phyloP scores from a whole-genome alignment of 2,329 filamentous ascomycete species.

The Paecilomyces dactylethromorphus region DNA sequence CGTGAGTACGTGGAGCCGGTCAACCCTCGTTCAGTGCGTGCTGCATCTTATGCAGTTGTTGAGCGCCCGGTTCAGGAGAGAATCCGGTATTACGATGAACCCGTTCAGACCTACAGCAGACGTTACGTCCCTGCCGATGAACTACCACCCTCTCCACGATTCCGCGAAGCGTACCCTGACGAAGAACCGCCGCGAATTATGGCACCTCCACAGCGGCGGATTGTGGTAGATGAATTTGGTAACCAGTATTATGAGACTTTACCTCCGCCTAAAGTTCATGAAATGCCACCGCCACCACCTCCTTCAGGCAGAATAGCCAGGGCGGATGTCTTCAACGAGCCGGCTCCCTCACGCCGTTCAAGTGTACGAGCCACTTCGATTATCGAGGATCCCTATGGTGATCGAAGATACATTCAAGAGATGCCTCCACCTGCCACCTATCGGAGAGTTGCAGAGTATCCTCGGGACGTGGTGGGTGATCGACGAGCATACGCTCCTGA shows the following conservation, averaged over 20 bases:
- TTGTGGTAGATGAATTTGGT: constrained; percentile 76
- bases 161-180: constrained; percentile 37
- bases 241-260: constrained; percentile 65
- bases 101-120: constrained; percentile 22
- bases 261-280: constrained; percentile 28
- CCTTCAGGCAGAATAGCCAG: constrained; percentile 23
- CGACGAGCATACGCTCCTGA: constrained; percentile 25
- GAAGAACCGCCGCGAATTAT: constrained; percentile 40
- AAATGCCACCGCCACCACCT: constrained; percentile 26
- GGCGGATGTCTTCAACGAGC: constrained; percentile 29
- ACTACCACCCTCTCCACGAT: constrained; percentile 28
- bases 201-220: constrained; percentile 54
- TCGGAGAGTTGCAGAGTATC: constrained; percentile 33
- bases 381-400: constrained; percentile 34
- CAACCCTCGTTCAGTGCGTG: constrained; percentile 29
- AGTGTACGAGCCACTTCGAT: constrained; percentile 36
- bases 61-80: constrained; percentile 32
- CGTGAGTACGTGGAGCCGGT: constrained; percentile 38
- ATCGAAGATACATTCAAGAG: constrained; percentile 36
- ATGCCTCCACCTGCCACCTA: constrained; percentile 38
- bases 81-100: constrained; percentile 33
- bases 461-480: constrained; percentile 22
- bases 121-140: constrained; percentile 30
- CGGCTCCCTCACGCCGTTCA: constrained; percentile 19
- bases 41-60: constrained; percentile 34